Evolutionary conservation across 805 yeast species (phyloP).

Genomic region (Cyberlindnera subsufficiens): DNA sequence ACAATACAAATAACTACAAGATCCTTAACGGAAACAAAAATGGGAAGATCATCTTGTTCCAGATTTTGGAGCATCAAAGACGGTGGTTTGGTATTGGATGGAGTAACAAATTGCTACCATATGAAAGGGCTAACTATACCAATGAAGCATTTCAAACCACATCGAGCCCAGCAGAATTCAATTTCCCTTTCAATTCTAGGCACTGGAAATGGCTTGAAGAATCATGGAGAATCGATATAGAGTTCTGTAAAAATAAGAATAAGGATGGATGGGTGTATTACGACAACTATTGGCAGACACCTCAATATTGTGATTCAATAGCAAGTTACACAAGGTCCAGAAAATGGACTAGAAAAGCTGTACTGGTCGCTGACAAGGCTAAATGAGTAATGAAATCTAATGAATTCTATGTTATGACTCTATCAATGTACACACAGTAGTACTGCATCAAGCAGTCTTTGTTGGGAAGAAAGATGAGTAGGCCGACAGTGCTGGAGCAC

Average conservation of each 20-base stretch:
- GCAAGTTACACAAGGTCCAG: constrained; percentile 47
- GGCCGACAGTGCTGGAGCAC: constrained; percentile 14
- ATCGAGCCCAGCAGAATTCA: constrained; percentile 30
- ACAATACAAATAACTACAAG: constrained; percentile 23
- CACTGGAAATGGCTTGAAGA: constrained; percentile 57
- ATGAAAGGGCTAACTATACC: constrained; percentile 46
- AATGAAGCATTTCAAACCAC: constrained; percentile 30
- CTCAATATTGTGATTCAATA: constrained; percentile 37
- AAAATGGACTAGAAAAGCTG: constrained; percentile 45
- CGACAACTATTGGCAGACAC: constrained; percentile 45
- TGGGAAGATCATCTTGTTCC: constrained; percentile 44
- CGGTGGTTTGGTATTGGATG: constrained; percentile 61
- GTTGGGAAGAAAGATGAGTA: constrained; percentile 17
- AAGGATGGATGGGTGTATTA: constrained; percentile 50
- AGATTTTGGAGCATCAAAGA: constrained; percentile 50
- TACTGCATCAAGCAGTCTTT: constrained; percentile 1
- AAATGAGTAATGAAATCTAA: neutral
- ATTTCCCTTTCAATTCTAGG: constrained; percentile 40
- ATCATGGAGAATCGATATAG: constrained; percentile 42
- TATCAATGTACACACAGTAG: too few relatives aligned
- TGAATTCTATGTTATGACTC: neutral
- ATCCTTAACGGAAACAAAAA: constrained; percentile 36
- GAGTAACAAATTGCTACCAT: constrained; percentile 44
- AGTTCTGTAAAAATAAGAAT: constrained; percentile 31
- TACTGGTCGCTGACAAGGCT: constrained; percentile 10